These are phyloP conservation scores for Lipomyces yamadae DNA, from an alignment of 805 yeast genomes.

Conservation along the genomic window DNA sequence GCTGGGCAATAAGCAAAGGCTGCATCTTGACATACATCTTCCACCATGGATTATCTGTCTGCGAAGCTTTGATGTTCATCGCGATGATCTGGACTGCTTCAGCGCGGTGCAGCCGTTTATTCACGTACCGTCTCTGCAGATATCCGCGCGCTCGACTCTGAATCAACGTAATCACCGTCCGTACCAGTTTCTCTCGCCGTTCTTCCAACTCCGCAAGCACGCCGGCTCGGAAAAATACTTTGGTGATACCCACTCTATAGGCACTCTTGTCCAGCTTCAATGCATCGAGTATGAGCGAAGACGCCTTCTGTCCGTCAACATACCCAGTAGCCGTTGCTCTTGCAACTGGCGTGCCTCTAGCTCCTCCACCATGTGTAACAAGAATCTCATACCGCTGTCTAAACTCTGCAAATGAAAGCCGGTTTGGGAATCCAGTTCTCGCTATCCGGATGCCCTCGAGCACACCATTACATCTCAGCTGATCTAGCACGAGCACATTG, in stretches of 20 bases:
- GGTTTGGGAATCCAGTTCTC: conserved; percentile 94
- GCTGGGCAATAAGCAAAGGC: conserved; percentile 72
- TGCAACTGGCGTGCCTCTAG: background rate
- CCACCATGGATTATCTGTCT: conserved; percentile 74
- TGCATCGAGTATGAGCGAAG: conserved; percentile 69
- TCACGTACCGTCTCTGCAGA: conserved; percentile 56
- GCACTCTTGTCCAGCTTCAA: conserved; percentile 62
- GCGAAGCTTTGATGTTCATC: conserved; percentile 58
- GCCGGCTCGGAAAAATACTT: conserved; percentile 76
- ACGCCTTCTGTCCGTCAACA: conserved; percentile 63
- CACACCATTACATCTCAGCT: conserved; percentile 95
- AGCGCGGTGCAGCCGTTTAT: conserved; percentile 57
- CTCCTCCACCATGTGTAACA: conserved; percentile 52
- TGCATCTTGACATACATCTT: conserved; percentile 68
- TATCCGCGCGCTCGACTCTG: conserved; percentile 72
- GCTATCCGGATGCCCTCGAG: conserved; percentile 97
- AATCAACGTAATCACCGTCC: conserved; percentile 59
- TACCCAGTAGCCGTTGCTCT: conserved; percentile 38
- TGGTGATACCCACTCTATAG: conserved; percentile 71
- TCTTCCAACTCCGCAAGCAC: conserved; percentile 79
- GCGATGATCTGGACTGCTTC: conserved; percentile 75
- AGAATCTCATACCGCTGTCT: conserved; percentile 75
- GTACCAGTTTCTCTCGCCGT: conserved; percentile 68
- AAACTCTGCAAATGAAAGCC: conserved; percentile 83
- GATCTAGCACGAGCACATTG: conserved; percentile 78